Base-by-base conservation (phyloP, 1,284 basidiomycete genomes). In the Melanopsichium pennsylvanicum region DNA sequence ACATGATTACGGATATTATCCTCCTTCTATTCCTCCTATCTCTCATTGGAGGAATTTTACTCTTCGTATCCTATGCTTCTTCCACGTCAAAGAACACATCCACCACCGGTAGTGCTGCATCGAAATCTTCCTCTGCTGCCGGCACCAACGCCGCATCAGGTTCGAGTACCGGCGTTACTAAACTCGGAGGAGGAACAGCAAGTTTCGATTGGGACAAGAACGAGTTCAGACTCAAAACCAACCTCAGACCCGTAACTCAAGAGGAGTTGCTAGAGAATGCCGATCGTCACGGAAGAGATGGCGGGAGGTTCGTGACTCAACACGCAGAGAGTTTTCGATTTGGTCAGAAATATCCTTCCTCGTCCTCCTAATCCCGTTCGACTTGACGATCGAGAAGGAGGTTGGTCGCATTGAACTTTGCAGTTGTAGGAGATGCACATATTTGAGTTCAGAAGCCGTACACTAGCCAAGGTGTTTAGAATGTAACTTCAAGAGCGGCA, bases 281-380 rank as follows among this genome's bases (percentile, higher is more conserved):
- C 0, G 27, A 46, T 0, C 10, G 19, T 8, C n/a, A 7, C 2
- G 58, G 58, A 1, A 3, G n/a, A 13, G 33, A 55, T 1, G 35
- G 51, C 0, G 51, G 46, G 0, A 55, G 31, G 13, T 62, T 52
- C 16, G 32, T 56, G 4, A 8, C 39, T 4, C 1, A 48, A 7
- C 62, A 57, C 27, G 32, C 27, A 2, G 40, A 52, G 0, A 59
- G 55, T 21, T 50, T 58, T 25, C 34, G 35, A 2, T 56, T 63
- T 21, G 57, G 47, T 0, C 40, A 41, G 1, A 42, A 58, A 29
- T 37, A 51, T 21, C 13, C 40, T 5, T 21, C 3, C 26, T n/a
- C n/a, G n/a, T n/a, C n/a, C n/a, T n/a, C n/a, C n/a, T n/a, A n/a
- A n/a, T n/a, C n/a, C n/a, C n/a, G n/a, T n/a, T n/a, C n/a, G n/a